Evolutionary conservation across 495 filamentous ascomycete genomes (phyloP).

Genomic region (Clohesyomyces aquaticus): DNA sequence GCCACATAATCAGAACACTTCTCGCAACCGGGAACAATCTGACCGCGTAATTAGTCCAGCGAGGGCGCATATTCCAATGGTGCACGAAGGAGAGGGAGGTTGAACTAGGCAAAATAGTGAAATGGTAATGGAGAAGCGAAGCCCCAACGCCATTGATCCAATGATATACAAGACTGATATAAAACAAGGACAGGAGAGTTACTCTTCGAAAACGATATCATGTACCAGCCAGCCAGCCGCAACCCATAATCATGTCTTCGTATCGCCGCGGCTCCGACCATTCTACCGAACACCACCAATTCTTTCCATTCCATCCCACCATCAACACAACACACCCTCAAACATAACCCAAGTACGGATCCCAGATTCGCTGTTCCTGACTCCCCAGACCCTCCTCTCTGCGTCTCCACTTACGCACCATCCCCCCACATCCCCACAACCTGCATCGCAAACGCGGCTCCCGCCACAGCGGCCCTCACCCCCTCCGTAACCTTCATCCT

Average conservation of each 20-base stretch:
- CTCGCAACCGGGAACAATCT: too few species aligned
- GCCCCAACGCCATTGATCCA: too few species aligned
- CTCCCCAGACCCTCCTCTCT: neutral
- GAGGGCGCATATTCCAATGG: too few species aligned
- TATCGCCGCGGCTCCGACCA: neutral
- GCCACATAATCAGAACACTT: too few species aligned
- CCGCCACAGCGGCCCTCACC: conserved; percentile 62
- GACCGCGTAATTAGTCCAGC: too few species aligned
- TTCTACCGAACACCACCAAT: neutral
- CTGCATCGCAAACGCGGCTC: conserved; percentile 71
- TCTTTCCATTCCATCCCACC: too few species aligned
- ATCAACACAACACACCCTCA: conserved; percentile 1
- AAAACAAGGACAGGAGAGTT: conserved; percentile 1
- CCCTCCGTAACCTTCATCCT: conserved; percentile 64
- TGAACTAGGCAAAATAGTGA: too few species aligned
- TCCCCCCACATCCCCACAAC: conserved; percentile 92
- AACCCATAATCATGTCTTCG: neutral
- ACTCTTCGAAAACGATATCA: too few species aligned
- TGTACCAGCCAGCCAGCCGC: neutral
- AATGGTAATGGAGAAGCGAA: too few species aligned
- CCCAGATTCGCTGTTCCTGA: neutral
- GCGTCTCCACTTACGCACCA: conserved; percentile 41
- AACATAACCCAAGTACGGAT: neutral
- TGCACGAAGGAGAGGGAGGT: too few species aligned
- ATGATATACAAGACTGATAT: conserved; percentile 7